Percentiles rank a stretch among this genome's conserved stretches.
Evolutionary conservation across 2,329 filamentous ascomycete genomes (phyloP).

Genomic region (Penicillium italicum): DNA sequence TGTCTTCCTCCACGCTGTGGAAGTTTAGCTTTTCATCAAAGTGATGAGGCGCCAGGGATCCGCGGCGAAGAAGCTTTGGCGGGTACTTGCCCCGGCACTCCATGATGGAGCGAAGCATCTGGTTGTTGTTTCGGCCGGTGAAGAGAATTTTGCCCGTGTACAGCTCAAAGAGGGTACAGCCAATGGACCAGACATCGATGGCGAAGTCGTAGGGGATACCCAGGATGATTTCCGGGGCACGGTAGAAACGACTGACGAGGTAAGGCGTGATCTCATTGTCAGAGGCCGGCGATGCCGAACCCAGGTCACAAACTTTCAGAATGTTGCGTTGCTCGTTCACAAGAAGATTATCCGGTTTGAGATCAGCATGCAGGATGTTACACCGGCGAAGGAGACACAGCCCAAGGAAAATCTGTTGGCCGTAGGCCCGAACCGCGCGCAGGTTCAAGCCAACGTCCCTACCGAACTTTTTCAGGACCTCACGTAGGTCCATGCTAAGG

Average conservation of each 20-base stretch:
- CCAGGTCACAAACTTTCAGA: slow-evolving; percentile 93
- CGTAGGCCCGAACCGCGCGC: slow-evolving; percentile 79
- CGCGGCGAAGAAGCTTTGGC: slow-evolving; percentile 80
- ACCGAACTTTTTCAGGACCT: slow-evolving; percentile 92
- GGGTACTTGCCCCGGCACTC: slow-evolving; percentile 91
- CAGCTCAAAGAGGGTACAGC: slow-evolving; percentile 93
- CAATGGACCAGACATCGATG: slow-evolving; percentile 97
- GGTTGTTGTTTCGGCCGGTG: slow-evolving; percentile 91
- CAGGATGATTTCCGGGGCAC: slow-evolving; percentile 93
- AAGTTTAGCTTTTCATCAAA: slow-evolving; percentile 86
- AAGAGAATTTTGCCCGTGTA: slow-evolving; percentile 98
- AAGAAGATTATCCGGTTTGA: slow-evolving; percentile 97
- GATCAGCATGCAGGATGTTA: slow-evolving; percentile 89
- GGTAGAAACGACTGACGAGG: slow-evolving; percentile 94
- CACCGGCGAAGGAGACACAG: slow-evolving; percentile 84
- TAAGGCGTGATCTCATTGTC: slow-evolving; percentile 94
- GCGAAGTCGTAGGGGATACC: slow-evolving; percentile 94
- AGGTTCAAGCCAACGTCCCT: slow-evolving; percentile 91
- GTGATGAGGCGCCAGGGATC: slow-evolving; percentile 69
- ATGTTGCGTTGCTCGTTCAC: slow-evolving; percentile 79
- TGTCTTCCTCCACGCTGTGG: slow-evolving; percentile 78
- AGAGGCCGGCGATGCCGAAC: slow-evolving; percentile 86
- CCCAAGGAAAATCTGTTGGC: slow-evolving; percentile 89
- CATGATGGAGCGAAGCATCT: slow-evolving; percentile 96
- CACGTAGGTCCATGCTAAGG: slow-evolving; percentile 83